Base-by-base conservation (phyloP, 768 basidiomycete species). In the Candolleomyces eurysporus region DNA sequence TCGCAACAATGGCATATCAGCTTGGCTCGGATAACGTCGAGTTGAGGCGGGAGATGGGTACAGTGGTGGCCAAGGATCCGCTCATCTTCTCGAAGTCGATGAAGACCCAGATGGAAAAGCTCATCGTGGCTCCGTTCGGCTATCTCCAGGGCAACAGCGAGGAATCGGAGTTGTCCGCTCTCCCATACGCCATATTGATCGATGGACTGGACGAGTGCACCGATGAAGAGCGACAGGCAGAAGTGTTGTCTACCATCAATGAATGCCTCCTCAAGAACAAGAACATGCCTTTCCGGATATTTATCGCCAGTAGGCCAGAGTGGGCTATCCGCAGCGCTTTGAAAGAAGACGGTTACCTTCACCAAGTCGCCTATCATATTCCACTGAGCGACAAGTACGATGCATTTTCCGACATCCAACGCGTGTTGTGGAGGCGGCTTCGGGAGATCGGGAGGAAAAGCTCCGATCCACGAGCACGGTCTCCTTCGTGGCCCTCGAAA, bases 161-260 rank as follows among this genome's bases (percentile, higher is more conserved):
- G 26, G 26, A 26, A 4, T 26, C 26, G 26, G 26, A n/a, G n/a
- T 43, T 11, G 42, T 11, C 42, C 42, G 2, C 8, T 9, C 30
- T 43, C 8, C 46, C 42, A 7, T 21, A 59, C 4, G 55, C 30
- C 31, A 50, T 64, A 30, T 48, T 59, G 19, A 54, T 64, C 14
- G 64, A 64, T n/a, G 64, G 64, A 3, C 40, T 56, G 14, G 64
- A 67, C 48, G 66, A 67, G n/a, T 67, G 64, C 51, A 30, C n/a
- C 7, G 63, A 60, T 3, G 50, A 55, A 19, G 36, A 58, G 2
- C 45, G 52, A 17, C 64, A 67, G 36, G 32, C 43, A n/a, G 55
- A 65, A 9, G 48, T 64, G 30, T 39, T 65, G 17, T 17, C 49
- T 9, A 48, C 56, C n/a, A 63, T 67, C 49, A 45, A 43, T 26